Percentiles rank a stretch among this genome's conserved stretches.
phyloP scores from a whole-genome alignment of 257 asterid genomes.

The Nyctanthes arbortristis region DNA sequence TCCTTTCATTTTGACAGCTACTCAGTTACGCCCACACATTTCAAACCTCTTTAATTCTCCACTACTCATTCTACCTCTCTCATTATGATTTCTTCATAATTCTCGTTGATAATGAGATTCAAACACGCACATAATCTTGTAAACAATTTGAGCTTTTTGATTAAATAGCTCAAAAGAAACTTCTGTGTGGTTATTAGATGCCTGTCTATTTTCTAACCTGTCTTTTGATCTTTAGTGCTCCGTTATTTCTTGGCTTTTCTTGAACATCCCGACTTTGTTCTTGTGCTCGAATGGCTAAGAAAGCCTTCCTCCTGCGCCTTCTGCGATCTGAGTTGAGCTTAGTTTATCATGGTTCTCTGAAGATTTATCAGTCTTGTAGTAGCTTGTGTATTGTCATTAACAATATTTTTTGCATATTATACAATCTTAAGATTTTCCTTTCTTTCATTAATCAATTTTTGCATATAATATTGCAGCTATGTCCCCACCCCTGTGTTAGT shows the following conservation, averaged over 20 bases:
- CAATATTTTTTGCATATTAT: background rate
- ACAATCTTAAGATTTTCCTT: background rate
- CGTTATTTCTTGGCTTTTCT: background rate
- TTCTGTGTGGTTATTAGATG: background rate
- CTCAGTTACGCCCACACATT: no score
- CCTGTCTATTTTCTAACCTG: background rate
- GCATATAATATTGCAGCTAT: conserved; percentile 54
- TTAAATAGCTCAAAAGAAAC: background rate
- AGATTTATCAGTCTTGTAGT: background rate
- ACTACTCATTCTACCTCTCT: no score
- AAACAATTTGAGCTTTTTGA: no score
- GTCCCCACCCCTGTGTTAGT: conserved; percentile 89
- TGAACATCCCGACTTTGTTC: background rate
- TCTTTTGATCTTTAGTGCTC: background rate
- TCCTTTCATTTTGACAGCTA: background rate
- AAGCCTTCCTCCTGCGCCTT: background rate
- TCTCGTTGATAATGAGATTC: no score
- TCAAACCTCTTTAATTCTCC: no score
- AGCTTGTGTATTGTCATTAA: background rate
- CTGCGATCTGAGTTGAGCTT: background rate
- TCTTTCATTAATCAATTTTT: conserved; percentile 8
- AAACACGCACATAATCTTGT: no score
- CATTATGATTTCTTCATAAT: no score
- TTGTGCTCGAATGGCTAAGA: background rate
- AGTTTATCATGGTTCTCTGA: no score